phyloP scores from a whole-genome alignment of 1,284 basidiomycete species.

The Irpex sp. region DNA sequence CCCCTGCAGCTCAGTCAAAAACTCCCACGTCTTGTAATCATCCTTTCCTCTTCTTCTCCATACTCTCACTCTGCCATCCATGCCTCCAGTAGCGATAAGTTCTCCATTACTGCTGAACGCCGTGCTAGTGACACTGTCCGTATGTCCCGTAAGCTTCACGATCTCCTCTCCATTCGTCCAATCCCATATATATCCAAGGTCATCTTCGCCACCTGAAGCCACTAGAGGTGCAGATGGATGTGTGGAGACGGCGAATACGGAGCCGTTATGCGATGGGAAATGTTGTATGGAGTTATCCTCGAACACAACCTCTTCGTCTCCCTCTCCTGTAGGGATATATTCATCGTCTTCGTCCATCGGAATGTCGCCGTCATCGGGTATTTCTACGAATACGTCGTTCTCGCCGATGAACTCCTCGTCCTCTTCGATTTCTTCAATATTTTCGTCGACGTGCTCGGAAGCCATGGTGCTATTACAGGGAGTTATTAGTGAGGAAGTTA shows the following conservation, averaged over 20 bases:
- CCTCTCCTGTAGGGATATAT: constrained; percentile 54
- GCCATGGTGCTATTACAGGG: constrained; percentile 13
- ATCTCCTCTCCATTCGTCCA: constrained; percentile 80
- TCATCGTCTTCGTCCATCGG: constrained; percentile 78
- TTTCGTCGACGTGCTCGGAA: constrained; percentile 28
- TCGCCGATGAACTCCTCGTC: constrained; percentile 51
- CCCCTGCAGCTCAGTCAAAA: constrained; percentile 88
- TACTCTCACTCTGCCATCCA: constrained; percentile 93
- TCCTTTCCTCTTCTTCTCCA: constrained; percentile 78
- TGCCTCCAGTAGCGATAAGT: constrained; percentile 91
- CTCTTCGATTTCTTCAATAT: constrained; percentile 38
- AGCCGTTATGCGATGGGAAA: constrained; percentile 60
- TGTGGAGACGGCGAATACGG: constrained; percentile 83
- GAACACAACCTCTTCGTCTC: constrained; percentile 43
- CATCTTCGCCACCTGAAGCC: constrained; percentile 93
- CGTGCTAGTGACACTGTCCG: constrained; percentile 83
- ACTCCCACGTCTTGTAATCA: constrained; percentile 83
- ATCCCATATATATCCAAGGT: constrained; percentile 93
- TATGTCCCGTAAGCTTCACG: constrained; percentile 86
- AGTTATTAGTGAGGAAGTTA: background rate
- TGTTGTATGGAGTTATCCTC: constrained; percentile 67
- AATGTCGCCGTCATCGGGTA: constrained; percentile 64
- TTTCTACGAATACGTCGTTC: constrained; percentile 62
- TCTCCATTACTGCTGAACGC: constrained; percentile 89
- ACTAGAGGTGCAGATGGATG: constrained; percentile 88